Percentiles rank a stretch among this genome's conserved stretches.
Evolutionary conservation across 306 rosid genomes (phyloP).

Genomic region (Citrullus amarus): DNA sequence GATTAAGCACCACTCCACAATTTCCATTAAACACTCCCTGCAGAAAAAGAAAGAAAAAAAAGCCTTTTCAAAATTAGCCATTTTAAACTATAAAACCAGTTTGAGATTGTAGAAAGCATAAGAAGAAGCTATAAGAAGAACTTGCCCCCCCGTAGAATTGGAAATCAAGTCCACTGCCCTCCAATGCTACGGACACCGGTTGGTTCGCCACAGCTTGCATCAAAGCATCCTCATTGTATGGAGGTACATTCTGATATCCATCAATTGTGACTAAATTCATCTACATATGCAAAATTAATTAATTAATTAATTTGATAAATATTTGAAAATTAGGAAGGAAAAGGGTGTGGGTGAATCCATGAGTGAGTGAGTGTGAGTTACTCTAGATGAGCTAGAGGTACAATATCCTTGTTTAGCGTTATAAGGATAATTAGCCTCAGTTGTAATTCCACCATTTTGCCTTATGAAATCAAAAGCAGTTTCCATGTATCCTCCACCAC

Average conservation of each 20-base stretch:
- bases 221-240: slow-evolving; percentile 24
- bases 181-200: slow-evolving; percentile 30
- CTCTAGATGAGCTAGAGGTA: slow-evolving; percentile 20
- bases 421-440: slow-evolving; percentile 28
- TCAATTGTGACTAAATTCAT: slow-evolving; percentile 22
- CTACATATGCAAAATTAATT: neutral
- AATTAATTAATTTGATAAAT: too few relatives aligned
- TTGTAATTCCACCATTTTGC: slow-evolving; percentile 20
- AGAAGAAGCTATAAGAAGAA: neutral
- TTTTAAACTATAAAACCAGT: too few relatives aligned
- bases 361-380: neutral
- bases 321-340: neutral
- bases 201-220: slow-evolving; percentile 36
- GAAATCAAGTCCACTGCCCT: slow-evolving; percentile 29
- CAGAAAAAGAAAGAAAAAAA: too few relatives aligned
- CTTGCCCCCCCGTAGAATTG: slow-evolving; percentile 36
- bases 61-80: too few relatives aligned
- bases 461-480: slow-evolving; percentile 27
- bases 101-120: too few relatives aligned
- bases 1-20: too few relatives aligned
- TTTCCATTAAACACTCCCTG: too few relatives aligned
- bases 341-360: too few relatives aligned
- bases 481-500: slow-evolving; percentile 30
- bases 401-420: slow-evolving; percentile 14
- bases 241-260: slow-evolving; percentile 32